Evolutionary conservation across 768 basidiomycete species (phyloP).

Genomic region (Mrakia gelida): DNA sequence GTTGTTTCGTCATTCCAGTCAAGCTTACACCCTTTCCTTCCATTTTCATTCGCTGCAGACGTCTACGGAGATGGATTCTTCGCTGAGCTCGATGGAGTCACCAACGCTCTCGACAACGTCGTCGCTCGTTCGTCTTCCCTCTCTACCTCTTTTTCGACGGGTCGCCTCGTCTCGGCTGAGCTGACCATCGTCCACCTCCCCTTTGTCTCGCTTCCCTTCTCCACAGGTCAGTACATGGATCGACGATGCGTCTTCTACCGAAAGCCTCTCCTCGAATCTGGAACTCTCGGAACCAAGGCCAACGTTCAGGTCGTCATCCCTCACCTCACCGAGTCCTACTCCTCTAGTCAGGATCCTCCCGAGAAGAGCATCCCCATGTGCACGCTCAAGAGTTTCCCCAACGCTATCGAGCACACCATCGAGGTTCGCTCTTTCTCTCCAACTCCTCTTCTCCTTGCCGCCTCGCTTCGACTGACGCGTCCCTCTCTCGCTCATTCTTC

Average conservation of each 20-base stretch:
- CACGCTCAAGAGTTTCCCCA: slow-evolving; percentile 98
- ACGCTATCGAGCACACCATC: slow-evolving; percentile 95
- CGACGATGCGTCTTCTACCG: slow-evolving; percentile 93
- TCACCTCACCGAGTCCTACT: slow-evolving; percentile 91
- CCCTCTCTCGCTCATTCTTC: background rate
- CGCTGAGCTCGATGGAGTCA: slow-evolving; percentile 79
- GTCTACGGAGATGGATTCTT: slow-evolving; percentile 88
- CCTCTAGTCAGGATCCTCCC: slow-evolving; percentile 96
- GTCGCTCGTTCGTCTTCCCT: slow-evolving; percentile 69
- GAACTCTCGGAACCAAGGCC: slow-evolving; percentile 96
- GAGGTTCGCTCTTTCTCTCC: slow-evolving; percentile 55
- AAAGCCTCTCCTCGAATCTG: slow-evolving; percentile 93
- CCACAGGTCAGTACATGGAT: slow-evolving; percentile 90
- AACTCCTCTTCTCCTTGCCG: background rate
- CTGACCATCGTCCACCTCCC: slow-evolving; percentile 21
- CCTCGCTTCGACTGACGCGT: background rate
- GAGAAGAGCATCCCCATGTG: slow-evolving; percentile 96
- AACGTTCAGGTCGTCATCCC: slow-evolving; percentile 95
- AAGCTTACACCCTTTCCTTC: background rate
- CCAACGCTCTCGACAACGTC: slow-evolving; percentile 95
- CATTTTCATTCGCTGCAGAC: slow-evolving; percentile 50
- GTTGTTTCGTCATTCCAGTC: background rate
- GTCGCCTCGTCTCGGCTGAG: background rate
- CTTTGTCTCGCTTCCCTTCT: slow-evolving; percentile 1
- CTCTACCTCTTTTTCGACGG: background rate